Conservation (phyloP, 2,329 filamentous ascomycete species). For the Trichophyton rubrum region DNA sequence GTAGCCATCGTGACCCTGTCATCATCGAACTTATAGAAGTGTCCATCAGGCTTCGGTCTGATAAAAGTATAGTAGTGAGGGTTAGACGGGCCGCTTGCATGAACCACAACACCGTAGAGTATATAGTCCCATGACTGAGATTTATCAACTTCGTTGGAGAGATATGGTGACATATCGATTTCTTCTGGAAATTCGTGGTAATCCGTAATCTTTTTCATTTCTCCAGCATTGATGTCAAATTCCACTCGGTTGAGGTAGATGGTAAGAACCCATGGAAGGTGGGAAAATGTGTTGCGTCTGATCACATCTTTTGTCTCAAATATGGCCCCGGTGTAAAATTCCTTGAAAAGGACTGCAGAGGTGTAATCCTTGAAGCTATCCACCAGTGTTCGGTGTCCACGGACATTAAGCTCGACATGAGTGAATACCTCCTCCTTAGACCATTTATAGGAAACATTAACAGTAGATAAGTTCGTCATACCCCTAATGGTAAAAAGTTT, state of each 20-base stretch:
- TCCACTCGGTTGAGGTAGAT: conserved; percentile 60
- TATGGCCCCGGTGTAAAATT: conserved; percentile 84
- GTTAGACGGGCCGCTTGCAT: conserved; percentile 91
- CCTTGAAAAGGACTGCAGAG: conserved; percentile 94
- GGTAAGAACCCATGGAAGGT: conserved; percentile 14
- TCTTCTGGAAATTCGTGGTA: conserved; percentile 38
- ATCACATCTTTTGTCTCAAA: conserved; percentile 90
- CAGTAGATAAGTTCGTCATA: conserved; percentile 97
- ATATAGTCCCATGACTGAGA: conserved; percentile 87
- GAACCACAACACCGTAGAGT: conserved; percentile 86
- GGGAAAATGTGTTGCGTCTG: conserved; percentile 91
- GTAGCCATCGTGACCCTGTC: conserved; percentile 91
- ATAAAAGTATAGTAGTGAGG: conserved; percentile 97
- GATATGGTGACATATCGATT: conserved; percentile 60
- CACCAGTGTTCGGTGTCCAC: conserved; percentile 80
- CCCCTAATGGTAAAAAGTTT: conserved; percentile 93
- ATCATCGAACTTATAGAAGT: conserved; percentile 96
- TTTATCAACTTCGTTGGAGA: conserved; percentile 72
- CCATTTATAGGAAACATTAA: conserved; percentile 95
- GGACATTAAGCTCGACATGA: conserved; percentile 96
- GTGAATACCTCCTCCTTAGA: conserved; percentile 94
- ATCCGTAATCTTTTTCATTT: conserved; percentile 85
- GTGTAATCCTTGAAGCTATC: conserved; percentile 96
- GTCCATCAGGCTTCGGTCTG: conserved; percentile 81
- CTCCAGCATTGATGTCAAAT: conserved; percentile 89